These are phyloP conservation scores for Yamadazyma tumulicola DNA, from an alignment of 805 yeast species.

Conservation along the genomic window DNA sequence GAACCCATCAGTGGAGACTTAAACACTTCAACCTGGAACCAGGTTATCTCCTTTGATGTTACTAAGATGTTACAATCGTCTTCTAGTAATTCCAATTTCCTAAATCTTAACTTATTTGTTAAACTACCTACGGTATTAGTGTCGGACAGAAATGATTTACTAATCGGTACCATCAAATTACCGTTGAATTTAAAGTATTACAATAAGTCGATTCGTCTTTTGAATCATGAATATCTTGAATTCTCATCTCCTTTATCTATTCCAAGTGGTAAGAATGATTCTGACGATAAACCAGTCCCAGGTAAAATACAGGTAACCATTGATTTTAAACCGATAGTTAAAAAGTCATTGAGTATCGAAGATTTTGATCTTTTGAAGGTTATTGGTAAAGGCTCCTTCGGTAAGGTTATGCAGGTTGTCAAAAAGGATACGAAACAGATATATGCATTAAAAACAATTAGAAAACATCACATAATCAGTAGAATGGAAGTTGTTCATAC, in stretches of 20 bases:
- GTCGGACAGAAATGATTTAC: constrained; percentile 60
- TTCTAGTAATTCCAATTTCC: constrained; percentile 38
- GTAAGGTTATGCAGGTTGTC: constrained; percentile 97
- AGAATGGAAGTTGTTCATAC: constrained; percentile 96
- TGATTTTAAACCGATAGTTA: constrained; percentile 63
- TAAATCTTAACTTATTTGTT: constrained; percentile 76
- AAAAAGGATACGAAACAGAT: constrained; percentile 93
- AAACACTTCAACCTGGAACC: constrained; percentile 77
- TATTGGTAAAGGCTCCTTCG: constrained; percentile 96
- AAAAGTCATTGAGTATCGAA: constrained; percentile 74
- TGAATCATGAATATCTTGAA: constrained; percentile 53
- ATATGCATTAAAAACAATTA: constrained; percentile 88
- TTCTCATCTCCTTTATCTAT: constrained; percentile 41
- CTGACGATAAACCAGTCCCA: no score
- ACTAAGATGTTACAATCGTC: constrained; percentile 25
- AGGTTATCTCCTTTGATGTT: constrained; percentile 88
- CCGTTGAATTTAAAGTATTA: constrained; percentile 55
- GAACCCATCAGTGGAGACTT: constrained; percentile 85
- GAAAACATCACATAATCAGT: constrained; percentile 92
- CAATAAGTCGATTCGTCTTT: constrained; percentile 49
- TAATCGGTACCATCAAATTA: constrained; percentile 68
- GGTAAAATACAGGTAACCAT: constrained; percentile 61
- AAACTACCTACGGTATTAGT: constrained; percentile 66
- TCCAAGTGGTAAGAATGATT: no score
- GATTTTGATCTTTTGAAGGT: constrained; percentile 93